Evolutionary conservation across 768 basidiomycete species (phyloP), one percentile per base, ranked within the genome.

Genomic region (Lactarius psammicola): DNA sequence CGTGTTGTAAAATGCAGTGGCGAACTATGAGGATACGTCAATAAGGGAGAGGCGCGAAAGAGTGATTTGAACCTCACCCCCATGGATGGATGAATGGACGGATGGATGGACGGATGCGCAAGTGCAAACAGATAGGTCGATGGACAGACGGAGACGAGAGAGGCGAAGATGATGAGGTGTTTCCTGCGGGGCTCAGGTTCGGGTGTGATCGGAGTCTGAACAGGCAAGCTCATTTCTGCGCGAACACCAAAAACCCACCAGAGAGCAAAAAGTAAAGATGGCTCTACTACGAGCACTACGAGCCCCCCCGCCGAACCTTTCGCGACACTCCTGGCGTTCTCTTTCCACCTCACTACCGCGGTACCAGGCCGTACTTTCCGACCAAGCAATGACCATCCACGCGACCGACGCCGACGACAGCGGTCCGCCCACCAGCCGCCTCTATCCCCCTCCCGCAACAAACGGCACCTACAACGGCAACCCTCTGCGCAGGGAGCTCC

Each of bases 1-100:
- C 58, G 87, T 81, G 79, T 89, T 93, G 82, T 96, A 98, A 76
- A 94, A 77, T n/a, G 86, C 78, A 71, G 76, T 84, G 57, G 81
- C 71, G 63, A 85, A 66, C 84, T 85, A 56, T 53, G 26, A 34
- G 34, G 28, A 40, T 1, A 30, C 15, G n/a, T 46, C 18, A 9
- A 46, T n/a, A 36, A 62, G 53, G 15, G 40, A 30, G 5, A 20
- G 3, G 33, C 20, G 10, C 28, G n/a, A 34, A 69, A 70, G 72
- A 73, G 1, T 1, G 40, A 23, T 1, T 53, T 26, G 49, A 42
- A 59, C 23, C 53, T 23, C 53, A 70, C 70, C 57, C 60, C 67
- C 67, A 70, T 68, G 69, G 54, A 23, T 17, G 49, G 31, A 40
- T 13, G 38, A 38, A 34, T 38, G 49, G 33, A n/a, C n/a, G n/a